phyloP scores from a whole-genome alignment of 345 rosid genomes.

The rapeseed (Brassica napus) region DNA sequence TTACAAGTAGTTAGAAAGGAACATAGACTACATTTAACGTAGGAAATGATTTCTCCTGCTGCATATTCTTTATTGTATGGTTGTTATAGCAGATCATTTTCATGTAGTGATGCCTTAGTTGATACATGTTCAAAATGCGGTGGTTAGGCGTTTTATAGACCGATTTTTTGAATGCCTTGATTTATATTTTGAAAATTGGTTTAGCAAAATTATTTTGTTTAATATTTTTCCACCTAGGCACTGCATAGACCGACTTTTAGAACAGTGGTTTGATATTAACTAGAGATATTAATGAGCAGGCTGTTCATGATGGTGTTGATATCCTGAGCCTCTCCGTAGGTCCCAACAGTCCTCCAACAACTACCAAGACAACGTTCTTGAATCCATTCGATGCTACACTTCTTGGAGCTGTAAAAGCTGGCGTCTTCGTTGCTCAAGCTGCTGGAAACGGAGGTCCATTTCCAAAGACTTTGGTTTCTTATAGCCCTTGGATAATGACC shows the following conservation, averaged over 20 bases:
- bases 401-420: neutral
- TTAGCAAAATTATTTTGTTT: too few species aligned
- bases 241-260: too few species aligned
- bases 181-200: too few species aligned
- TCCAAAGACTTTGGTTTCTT: too few species aligned
- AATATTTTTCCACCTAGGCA: too few species aligned
- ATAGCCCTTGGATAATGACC: too few species aligned
- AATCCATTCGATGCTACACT: slow-evolving; percentile 99
- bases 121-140: too few species aligned
- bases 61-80: neutral
- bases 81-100: too few species aligned
- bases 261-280: neutral
- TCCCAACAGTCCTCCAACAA: slow-evolving; percentile 92
- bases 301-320: slow-evolving; percentile 98
- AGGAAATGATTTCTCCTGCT: slow-evolving; percentile 4
- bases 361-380: slow-evolving; percentile 77
- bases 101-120: neutral
- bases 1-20: neutral
- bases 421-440: too few species aligned
- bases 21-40: neutral
- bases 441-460: too few species aligned
- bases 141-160: too few species aligned
- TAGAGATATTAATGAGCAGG: slow-evolving; percentile 50
- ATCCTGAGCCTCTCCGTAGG: slow-evolving; percentile 94
- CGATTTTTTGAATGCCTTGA: too few species aligned